These are phyloP conservation scores for Clonostachys sp. DNA, from an alignment of 2,329 filamentous ascomycete species.

Conservation along the genomic window DNA sequence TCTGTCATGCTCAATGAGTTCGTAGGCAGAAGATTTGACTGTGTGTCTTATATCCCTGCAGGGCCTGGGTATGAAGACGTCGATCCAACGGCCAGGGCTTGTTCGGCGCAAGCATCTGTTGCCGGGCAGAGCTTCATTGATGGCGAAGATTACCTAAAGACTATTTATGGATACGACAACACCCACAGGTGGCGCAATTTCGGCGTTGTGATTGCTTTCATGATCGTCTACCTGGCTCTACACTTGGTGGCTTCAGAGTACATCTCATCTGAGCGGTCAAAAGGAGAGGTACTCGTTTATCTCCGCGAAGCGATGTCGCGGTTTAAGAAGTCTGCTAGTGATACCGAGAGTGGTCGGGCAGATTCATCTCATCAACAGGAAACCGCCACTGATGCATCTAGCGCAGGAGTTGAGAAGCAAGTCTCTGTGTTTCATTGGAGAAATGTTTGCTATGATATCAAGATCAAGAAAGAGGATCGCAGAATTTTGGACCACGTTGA, in stretches of 20 bases:
- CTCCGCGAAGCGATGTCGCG: constrained; percentile 45
- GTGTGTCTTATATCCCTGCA: constrained; percentile 42
- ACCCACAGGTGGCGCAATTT: constrained; percentile 52
- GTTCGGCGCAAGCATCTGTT: constrained; percentile 51
- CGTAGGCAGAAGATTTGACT: constrained; percentile 53
- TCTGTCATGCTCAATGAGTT: constrained; percentile 83
- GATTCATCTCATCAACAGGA: constrained; percentile 27
- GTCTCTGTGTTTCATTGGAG: constrained; percentile 59
- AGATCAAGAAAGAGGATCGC: constrained; percentile 57
- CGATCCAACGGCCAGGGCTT: constrained; percentile 41
- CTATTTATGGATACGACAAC: constrained; percentile 51
- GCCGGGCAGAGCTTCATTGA: constrained; percentile 45
- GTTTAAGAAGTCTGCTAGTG: constrained; percentile 37
- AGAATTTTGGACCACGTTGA: constrained; percentile 66
- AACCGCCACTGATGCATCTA: constrained; percentile 37
- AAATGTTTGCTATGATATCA: constrained; percentile 68
- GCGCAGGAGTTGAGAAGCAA: constrained; percentile 33
- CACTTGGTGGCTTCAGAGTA: constrained; percentile 36
- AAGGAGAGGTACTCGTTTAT: constrained; percentile 53
- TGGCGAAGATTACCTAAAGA: constrained; percentile 52
- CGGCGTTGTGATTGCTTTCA: constrained; percentile 56
- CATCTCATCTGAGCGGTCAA: constrained; percentile 36
- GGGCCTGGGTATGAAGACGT: constrained; percentile 13
- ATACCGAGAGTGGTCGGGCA: constrained; percentile 47
- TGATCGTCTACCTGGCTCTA: constrained; percentile 37